Evolutionary conservation across 169 alveolate species (phyloP), one percentile per base, ranked within the genome.

Genomic region (Toxoplasma gondii): DNA sequence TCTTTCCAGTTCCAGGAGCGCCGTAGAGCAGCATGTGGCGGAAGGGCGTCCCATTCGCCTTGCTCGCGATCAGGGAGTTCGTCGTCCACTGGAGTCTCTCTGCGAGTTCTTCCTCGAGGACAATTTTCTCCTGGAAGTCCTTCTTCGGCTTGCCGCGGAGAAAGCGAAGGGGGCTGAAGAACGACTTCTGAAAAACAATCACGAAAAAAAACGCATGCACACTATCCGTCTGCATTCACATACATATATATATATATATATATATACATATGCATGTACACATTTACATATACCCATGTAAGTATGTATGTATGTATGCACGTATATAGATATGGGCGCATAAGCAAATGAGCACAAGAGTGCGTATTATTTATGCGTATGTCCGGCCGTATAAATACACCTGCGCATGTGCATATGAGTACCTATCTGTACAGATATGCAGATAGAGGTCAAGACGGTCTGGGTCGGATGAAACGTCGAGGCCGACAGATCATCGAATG

Each of bases 1-100:
- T 98, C 96, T 99, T 98, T 45, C 99, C 99, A 29, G 99, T 99
- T 34, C 99, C 99, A 54, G 99, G 99, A 5, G 99, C 98, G 1
- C 99, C 99, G 96, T 98, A 98, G 82, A 98, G 98, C 88, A 98
- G 96, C 87, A 98, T 93, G 96, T 99, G 98, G 91, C 99, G 97
- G 92, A 97, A 97, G 53, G 99, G 99, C 38, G 98, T 98, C 58
- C 97, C 97, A 93, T 98, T 98, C 95, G 96, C 97, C 95, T 98
- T 98, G 44, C 99, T 97, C 88, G 98, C 98, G n/a, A 98, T 94
- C 53, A 99, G 97, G 12, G 99, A 98, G 96, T 98, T 98, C n/a
- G 99, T 98, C 43, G 99, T 98, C 98, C 99, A 98, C 80, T 97
- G 93, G 36, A 99, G 95, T 64, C 98, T 95, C 86, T 96, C 98